Percentiles rank a stretch among this genome's conserved stretches.
phyloP scores from a whole-genome alignment of 1,284 basidiomycete genomes.

The Marasmius oreades region DNA sequence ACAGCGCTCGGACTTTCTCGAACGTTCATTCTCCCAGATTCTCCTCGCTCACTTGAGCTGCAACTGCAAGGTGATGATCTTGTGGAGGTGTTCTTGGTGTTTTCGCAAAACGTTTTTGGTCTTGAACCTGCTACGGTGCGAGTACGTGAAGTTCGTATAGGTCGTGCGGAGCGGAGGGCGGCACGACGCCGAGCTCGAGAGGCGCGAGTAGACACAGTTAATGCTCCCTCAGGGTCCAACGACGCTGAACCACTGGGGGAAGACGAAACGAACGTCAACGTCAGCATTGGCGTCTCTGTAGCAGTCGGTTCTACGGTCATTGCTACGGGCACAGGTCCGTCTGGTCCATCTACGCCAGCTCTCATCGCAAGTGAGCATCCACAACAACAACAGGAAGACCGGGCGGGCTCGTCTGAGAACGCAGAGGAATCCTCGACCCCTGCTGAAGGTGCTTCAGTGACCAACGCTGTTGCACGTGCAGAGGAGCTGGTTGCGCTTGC shows the following conservation, averaged over 20 bases:
- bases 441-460: constrained; percentile 20
- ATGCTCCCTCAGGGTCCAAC: constrained; percentile 33
- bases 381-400: constrained; percentile 21
- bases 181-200: constrained; percentile 73
- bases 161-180: constrained; percentile 78
- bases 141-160: constrained; percentile 86
- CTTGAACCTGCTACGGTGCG: constrained; percentile 85
- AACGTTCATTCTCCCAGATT: constrained; percentile 86
- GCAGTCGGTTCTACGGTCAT: constrained; percentile 31
- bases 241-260: constrained; percentile 46
- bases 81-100: constrained; percentile 84
- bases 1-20: constrained; percentile 77
- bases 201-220: constrained; percentile 49
- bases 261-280: constrained; percentile 58
- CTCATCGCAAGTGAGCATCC: constrained; percentile 42
- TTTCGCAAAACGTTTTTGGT: constrained; percentile 86
- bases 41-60: constrained; percentile 78
- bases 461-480: constrained; percentile 34
- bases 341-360: constrained; percentile 31
- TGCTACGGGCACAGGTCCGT: constrained; percentile 23
- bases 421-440: constrained; percentile 23
- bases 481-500: constrained; percentile 71
- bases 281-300: constrained; percentile 61
- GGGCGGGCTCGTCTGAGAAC: constrained; percentile 6
- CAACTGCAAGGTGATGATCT: constrained; percentile 89